Percentiles rank a stretch among this genome's conserved stretches.
Evolutionary conservation across 148 eudicot genomes (phyloP).

Genomic region (Chenopodium quinoa): DNA sequence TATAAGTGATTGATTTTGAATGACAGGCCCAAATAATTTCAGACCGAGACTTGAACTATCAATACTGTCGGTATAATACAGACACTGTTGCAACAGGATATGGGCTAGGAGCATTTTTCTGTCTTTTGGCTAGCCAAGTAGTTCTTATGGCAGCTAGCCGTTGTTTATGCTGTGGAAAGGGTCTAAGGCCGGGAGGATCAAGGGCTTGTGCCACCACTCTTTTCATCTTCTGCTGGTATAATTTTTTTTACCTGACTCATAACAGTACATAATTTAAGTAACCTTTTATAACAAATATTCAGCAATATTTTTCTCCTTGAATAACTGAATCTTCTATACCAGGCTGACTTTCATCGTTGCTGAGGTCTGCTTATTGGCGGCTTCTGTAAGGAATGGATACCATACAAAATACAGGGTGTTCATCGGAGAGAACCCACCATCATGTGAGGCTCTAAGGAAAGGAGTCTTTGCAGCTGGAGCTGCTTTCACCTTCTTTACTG

Average conservation of each 20-base stretch:
- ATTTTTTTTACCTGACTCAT: background rate
- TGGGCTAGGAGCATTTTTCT: slow-evolving; percentile 78
- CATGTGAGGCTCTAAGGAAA: slow-evolving; percentile 77
- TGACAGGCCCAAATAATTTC: slow-evolving; percentile 41
- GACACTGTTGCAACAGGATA: slow-evolving; percentile 71
- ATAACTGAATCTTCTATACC: background rate
- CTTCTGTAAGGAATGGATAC: slow-evolving; percentile 67
- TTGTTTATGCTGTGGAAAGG: slow-evolving; percentile 87
- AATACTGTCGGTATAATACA: slow-evolving; percentile 64
- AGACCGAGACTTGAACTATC: slow-evolving; percentile 42
- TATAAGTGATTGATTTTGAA: background rate
- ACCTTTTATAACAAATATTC: background rate
- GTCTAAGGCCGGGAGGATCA: slow-evolving; percentile 72
- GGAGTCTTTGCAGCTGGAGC: slow-evolving; percentile 95
- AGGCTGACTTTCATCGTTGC: slow-evolving; percentile 78
- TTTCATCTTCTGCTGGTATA: slow-evolving; percentile 87
- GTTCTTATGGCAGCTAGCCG: slow-evolving; percentile 66
- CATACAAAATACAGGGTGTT: slow-evolving; percentile 49
- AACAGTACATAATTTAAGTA: background rate
- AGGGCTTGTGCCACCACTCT: slow-evolving; percentile 81
- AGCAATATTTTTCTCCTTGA: background rate
- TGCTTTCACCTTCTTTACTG: slow-evolving; percentile 67
- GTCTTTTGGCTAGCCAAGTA: slow-evolving; percentile 66
- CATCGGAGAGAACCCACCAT: slow-evolving; percentile 42
- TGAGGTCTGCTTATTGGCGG: slow-evolving; percentile 74